Base-by-base conservation (phyloP, 2,329 filamentous ascomycete genomes). In the Colletotrichum salicis region DNA sequence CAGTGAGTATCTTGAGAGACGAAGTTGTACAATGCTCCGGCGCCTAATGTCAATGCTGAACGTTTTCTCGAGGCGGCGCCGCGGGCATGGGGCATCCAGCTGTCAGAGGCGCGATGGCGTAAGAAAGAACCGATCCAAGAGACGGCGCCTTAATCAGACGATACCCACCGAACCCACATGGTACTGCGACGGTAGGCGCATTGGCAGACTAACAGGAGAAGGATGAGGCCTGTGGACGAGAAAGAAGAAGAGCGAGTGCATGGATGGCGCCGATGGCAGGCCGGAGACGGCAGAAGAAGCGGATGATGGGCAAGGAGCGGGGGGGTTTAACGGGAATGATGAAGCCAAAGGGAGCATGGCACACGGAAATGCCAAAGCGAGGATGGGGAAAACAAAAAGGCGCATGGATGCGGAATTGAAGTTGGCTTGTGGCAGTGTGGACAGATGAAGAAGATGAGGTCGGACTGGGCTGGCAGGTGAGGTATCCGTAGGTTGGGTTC, bases 151-250 rank as follows among this genome's bases (percentile, higher is more conserved):
- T 61, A 64, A 72, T 72, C 65, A 72, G 65, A 72, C 45, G 60
- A 70, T 70, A 70, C 51, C 70, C 70, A 72, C 70, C 29, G 33
- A 45, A 37, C 65, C 70, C 65, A 72, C 70, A 64, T 63, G 12
- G 65, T 31, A 64, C 52, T 51, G 60, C 33, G 70, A 56, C 52
- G 27, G 65, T 51, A n/a, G 54, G 22, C 60, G 55, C 45, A 41
- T 48, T 51, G 66, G 54, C 48, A 62, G 59, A 33, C 58, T 52
- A 33, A 45, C 15, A 33, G 19, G 54, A 64, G 45, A 60, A 52
- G 70, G 59, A 69, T 64, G 41, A 63, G 54, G 69, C 64, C 45
- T 68, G 69, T 48, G 33, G n/a, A 31, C 15, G 19, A 33, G 22
- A 13, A 13, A 29, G 58, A 33, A 54, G 24, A 22, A 48, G 10